phyloP scores from a whole-genome alignment of 306 rosid genomes.

The Lupinus albus region DNA sequence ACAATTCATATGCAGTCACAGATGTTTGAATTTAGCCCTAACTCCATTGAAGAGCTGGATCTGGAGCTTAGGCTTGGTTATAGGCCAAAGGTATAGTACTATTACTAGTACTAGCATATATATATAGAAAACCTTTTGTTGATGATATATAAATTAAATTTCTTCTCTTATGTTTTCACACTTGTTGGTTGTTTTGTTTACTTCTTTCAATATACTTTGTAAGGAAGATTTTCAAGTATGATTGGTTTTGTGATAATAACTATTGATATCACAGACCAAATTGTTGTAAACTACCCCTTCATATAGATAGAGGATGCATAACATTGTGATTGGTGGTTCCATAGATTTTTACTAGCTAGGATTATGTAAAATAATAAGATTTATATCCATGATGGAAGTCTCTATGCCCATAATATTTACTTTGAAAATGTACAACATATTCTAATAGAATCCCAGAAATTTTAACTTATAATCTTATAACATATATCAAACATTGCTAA shows the following conservation, averaged over 20 bases:
- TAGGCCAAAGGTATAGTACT: constrained; percentile 44
- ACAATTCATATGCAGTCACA: constrained; percentile 10
- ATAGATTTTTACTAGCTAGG: constrained; percentile 35
- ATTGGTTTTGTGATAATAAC: constrained; percentile 34
- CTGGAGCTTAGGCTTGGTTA: constrained; percentile 49
- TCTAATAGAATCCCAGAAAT: constrained; percentile 7
- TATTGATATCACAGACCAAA: constrained; percentile 12
- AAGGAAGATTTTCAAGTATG: constrained; percentile 32
- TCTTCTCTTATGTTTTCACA: neutral
- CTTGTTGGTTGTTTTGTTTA: constrained; percentile 18
- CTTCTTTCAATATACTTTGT: constrained; percentile 21
- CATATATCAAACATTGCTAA: neutral
- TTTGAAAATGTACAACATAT: neutral
- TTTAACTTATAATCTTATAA: neutral
- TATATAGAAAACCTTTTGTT: neutral
- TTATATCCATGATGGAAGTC: too few species aligned
- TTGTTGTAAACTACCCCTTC: constrained; percentile 35
- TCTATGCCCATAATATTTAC: neutral
- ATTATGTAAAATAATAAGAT: constrained; percentile 8
- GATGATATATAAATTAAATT: constrained; percentile 17
- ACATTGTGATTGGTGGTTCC: constrained; percentile 30
- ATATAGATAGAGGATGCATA: constrained; percentile 22
- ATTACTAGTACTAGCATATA: neutral
- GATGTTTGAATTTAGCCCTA: constrained; percentile 31
- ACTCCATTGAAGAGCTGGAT: constrained; percentile 41